Evolutionary conservation across 768 basidiomycete species (phyloP).

Genomic region (Boletus pseudo-olivaceus): DNA sequence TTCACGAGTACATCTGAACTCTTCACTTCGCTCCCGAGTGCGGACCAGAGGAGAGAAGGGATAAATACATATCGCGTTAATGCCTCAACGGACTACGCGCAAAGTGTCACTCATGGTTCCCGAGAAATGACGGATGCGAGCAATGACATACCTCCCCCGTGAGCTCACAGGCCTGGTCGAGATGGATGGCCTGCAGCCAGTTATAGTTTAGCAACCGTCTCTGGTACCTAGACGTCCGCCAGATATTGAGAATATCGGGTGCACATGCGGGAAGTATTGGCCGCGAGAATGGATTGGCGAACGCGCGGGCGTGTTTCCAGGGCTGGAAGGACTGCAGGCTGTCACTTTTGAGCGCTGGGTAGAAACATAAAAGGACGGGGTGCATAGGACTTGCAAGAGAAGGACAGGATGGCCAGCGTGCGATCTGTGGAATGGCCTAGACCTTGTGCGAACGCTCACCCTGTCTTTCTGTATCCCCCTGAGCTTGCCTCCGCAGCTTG

Average conservation of each 20-base stretch:
- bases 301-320: slow-evolving; percentile 31
- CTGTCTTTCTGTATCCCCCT: slow-evolving; percentile 24
- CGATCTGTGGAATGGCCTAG: background rate
- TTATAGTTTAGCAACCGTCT: slow-evolving; percentile 29
- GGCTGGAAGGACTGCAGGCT: slow-evolving; percentile 28
- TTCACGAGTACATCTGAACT: slow-evolving; percentile 22
- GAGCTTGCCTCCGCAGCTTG: slow-evolving; percentile 22
- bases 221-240: slow-evolving; percentile 23
- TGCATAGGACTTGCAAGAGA: background rate
- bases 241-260: slow-evolving; percentile 26
- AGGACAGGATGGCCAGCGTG: background rate
- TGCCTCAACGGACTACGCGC: slow-evolving; percentile 24
- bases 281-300: slow-evolving; percentile 33
- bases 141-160: slow-evolving; percentile 13
- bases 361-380: background rate
- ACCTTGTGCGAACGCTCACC: slow-evolving; percentile 16
- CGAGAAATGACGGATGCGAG: background rate
- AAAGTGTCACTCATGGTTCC: background rate
- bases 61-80: slow-evolving; percentile 26
- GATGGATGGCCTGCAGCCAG: slow-evolving; percentile 28
- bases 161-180: slow-evolving; percentile 28
- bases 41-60: slow-evolving; percentile 20
- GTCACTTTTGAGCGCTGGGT: slow-evolving; percentile 16
- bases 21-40: slow-evolving; percentile 20
- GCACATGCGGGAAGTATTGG: slow-evolving; percentile 28